Percentiles rank a stretch among this genome's conserved stretches.
phyloP scores from a whole-genome alignment of 768 basidiomycete genomes.

The Leccinum longicurvipes region DNA sequence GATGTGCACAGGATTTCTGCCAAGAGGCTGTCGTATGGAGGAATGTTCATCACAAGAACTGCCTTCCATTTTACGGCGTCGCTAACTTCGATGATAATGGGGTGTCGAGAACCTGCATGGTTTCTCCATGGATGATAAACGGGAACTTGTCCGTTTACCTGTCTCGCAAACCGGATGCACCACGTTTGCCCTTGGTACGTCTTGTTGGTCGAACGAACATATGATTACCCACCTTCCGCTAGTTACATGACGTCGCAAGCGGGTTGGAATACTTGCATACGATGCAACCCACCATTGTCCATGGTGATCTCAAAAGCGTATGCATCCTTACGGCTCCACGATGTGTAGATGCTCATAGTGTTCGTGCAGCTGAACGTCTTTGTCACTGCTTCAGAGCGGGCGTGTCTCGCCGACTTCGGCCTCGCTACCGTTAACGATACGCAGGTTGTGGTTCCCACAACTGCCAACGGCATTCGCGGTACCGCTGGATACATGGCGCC shows the following conservation, averaged over 20 bases:
- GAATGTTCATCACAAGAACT: constrained; percentile 27
- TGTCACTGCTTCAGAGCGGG: constrained; percentile 20
- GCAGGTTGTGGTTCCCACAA: constrained; percentile 13
- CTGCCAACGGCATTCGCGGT: constrained; percentile 13
- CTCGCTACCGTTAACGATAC: constrained; percentile 20
- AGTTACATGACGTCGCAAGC: constrained; percentile 38
- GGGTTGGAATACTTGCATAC: constrained; percentile 40
- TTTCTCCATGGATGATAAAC: constrained; percentile 28
- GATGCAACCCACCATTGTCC: constrained; percentile 37
- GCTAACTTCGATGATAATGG: constrained; percentile 9
- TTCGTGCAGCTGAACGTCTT: constrained; percentile 28
- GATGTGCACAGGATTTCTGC: constrained; percentile 23
- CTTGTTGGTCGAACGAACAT: background rate
- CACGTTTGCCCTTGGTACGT: constrained; percentile 34
- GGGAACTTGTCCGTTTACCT: constrained; percentile 33
- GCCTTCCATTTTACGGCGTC: constrained; percentile 32
- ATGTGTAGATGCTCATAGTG: background rate
- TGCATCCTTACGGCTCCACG: constrained; percentile 5
- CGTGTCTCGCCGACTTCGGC: constrained; percentile 35
- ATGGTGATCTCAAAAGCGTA: constrained; percentile 45
- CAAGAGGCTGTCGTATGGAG: constrained; percentile 32
- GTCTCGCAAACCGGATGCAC: constrained; percentile 19
- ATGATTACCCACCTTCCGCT: background rate
- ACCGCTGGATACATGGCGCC: constrained; percentile 29
- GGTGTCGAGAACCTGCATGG: constrained; percentile 14